phyloP scores from a whole-genome alignment of 208 protist species.

The Leishmania turanica region DNA sequence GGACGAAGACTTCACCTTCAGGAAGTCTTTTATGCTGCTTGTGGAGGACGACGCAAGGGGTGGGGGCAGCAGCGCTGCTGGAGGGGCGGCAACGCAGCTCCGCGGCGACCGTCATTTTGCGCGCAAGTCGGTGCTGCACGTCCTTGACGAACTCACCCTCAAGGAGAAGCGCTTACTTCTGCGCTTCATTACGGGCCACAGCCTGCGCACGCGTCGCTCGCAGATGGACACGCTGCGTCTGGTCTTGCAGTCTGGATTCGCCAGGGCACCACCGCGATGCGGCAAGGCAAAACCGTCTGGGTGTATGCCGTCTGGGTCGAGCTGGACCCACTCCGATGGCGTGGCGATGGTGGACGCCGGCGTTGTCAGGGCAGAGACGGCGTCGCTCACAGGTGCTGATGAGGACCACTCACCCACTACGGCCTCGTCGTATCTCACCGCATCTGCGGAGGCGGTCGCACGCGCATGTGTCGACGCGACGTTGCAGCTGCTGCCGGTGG shows the following conservation, averaged over 20 bases:
- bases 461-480: conserved; percentile 28
- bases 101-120: conserved; percentile 24
- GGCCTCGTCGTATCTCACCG: neutral
- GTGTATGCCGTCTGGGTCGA: neutral
- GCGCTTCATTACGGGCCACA: conserved; percentile 54
- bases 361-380: neutral
- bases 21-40: conserved; percentile 41
- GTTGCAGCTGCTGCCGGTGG: conserved; percentile 33
- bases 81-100: neutral
- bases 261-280: neutral
- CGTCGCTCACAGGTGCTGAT: neutral
- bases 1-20: conserved; percentile 36
- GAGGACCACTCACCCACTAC: neutral
- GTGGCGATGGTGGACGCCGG: neutral
- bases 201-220: conserved; percentile 10
- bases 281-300: too few species aligned
- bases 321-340: neutral
- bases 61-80: neutral
- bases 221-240: conserved; percentile 8
- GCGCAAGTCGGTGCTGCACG: conserved; percentile 22
- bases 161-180: conserved; percentile 44
- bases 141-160: conserved; percentile 49
- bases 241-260: conserved; percentile 17
- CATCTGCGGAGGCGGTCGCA: neutral
- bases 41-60: conserved; percentile 16